Evolutionary conservation across 2,329 filamentous ascomycete species (phyloP).

Genomic region (Geosmithia putterillii): DNA sequence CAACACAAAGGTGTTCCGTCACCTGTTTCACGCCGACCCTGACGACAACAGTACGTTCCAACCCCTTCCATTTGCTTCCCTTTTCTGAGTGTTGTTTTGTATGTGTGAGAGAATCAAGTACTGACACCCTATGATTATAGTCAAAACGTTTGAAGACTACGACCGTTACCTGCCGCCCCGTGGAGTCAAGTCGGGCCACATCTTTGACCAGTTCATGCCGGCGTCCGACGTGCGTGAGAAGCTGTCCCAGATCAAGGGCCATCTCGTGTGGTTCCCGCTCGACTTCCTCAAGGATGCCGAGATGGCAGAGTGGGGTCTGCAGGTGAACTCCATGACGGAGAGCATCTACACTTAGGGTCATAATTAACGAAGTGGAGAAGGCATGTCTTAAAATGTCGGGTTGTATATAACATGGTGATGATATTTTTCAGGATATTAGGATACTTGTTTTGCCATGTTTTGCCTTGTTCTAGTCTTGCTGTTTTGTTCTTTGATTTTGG

Average conservation of each 20-base stretch:
- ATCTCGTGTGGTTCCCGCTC: slow-evolving; percentile 92
- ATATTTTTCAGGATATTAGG: too few relatives aligned
- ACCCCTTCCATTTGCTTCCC: neutral
- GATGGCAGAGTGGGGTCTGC: slow-evolving; percentile 82
- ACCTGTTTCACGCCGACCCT: slow-evolving; percentile 77
- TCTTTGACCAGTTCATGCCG: slow-evolving; percentile 70
- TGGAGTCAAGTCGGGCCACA: slow-evolving; percentile 69
- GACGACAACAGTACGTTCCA: slow-evolving; percentile 56
- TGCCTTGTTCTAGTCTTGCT: too few relatives aligned
- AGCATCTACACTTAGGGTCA: slow-evolving; percentile 63
- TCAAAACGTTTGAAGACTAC: slow-evolving; percentile 86
- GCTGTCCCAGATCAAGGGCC: slow-evolving; percentile 69
- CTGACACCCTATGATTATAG: slow-evolving; percentile 23
- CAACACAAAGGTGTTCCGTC: slow-evolving; percentile 66
- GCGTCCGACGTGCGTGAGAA: slow-evolving; percentile 61
- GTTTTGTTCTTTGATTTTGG: too few relatives aligned
- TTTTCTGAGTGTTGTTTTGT: too few relatives aligned
- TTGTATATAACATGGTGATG: neutral
- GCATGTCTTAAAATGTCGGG: neutral
- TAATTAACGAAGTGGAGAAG: neutral
- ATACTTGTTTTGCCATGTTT: too few relatives aligned
- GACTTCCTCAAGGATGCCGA: slow-evolving; percentile 72
- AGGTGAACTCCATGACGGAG: slow-evolving; percentile 79
- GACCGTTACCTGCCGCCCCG: slow-evolving; percentile 61
- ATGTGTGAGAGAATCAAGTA: too few relatives aligned